Evolutionary conservation across 257 asterid species (phyloP), one percentile per base, ranked within the genome.

Genomic region (Echites panduratus): DNA sequence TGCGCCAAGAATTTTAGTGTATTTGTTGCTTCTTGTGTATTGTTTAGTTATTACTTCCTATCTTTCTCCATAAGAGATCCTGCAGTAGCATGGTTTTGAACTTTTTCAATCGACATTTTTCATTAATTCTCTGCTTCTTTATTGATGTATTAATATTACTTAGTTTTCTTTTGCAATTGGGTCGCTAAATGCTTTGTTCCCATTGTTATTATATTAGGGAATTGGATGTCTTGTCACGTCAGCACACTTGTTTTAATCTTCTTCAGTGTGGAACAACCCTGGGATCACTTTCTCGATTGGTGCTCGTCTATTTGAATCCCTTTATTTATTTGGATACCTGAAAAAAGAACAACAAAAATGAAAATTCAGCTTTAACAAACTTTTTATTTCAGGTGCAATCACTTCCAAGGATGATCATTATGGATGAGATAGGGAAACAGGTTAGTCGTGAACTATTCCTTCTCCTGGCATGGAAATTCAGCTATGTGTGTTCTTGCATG

Each of bases 321-420:
- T 35, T 2, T 63, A 27, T 38, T 63, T 3, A 35, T 38, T 63
- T 63, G 68, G 26, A 38, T 17, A 35, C 16, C 26, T 17, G 22
- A 7, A 29, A 59, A 24, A 12, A 6, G 56, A 49, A 14, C 32
- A 7, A 62, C 0, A 1, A 2, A 16, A 5, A 61, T 4, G 22
- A 17, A 6, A 62, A 14, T 62, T 62, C 47, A 63, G 48, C 47
- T 56, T 76, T 48, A 78, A 77, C 81, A 58, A 66, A 41, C 50
- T 22, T 73, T 76, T 70, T 67, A 38, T 59, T 84, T 78, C 96
- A 94, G 99, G 97, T 94, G 69, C 97, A 94, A 75, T 94, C 99
- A 13, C 99, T 91, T 79, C 99, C 98, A 45, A 91, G 99, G 85
- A 94, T 94, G 97, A 91, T 91, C 74, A 91, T 89, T 59, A 90